phyloP scores from a whole-genome alignment of 768 basidiomycete genomes.

The Mycena vitilis region DNA sequence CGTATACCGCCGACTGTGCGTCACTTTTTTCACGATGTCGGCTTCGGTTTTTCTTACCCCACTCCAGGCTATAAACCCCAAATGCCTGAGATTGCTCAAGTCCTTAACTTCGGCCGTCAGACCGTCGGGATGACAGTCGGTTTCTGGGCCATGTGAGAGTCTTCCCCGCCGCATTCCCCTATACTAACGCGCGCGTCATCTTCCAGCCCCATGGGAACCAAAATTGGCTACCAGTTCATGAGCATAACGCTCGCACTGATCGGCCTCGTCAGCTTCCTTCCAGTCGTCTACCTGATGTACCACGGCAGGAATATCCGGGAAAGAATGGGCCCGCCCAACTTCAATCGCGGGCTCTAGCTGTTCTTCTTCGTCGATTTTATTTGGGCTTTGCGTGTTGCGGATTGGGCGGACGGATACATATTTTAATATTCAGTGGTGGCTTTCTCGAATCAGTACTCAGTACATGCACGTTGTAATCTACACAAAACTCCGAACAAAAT shows the following conservation, averaged over 20 bases:
- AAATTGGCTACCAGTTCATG: conserved; percentile 37
- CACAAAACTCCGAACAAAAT: no score
- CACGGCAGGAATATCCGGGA: conserved; percentile 29
- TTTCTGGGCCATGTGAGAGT: conserved; percentile 30
- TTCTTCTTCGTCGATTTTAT: neutral
- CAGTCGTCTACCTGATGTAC: conserved; percentile 34
- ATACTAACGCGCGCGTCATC: neutral
- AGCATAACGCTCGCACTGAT: conserved; percentile 32
- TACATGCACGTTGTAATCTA: no score
- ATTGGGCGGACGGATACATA: no score
- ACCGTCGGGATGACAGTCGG: conserved; percentile 37
- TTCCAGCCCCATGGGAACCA: conserved; percentile 31
- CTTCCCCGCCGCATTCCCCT: neutral
- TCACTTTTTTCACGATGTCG: neutral
- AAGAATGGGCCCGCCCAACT: conserved; percentile 28
- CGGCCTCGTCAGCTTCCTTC: conserved; percentile 30
- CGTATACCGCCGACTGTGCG: conserved; percentile 31
- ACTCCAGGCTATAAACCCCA: conserved; percentile 33
- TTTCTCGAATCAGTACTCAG: no score
- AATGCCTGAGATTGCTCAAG: conserved; percentile 33
- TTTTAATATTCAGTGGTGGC: no score
- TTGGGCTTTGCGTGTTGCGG: no score
- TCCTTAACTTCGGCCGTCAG: conserved; percentile 36
- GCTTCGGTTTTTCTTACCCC: neutral
- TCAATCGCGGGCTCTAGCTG: conserved; percentile 30